These are phyloP conservation scores for Rhizopus delemar DNA, from an alignment of 371 early-diverging fungal genomes.

Conservation along the genomic window DNA sequence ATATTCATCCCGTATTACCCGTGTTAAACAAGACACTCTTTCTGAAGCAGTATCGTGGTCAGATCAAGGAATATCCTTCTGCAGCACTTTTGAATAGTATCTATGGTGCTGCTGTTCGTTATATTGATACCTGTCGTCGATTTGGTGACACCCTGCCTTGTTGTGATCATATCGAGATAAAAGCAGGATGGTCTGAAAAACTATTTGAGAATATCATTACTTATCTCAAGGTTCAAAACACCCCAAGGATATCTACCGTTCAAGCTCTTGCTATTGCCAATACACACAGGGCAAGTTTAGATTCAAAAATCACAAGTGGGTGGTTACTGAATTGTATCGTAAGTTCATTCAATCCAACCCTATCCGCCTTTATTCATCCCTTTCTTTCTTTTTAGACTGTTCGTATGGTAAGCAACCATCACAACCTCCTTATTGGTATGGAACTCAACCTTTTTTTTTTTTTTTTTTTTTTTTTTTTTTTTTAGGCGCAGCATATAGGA, in stretches of 20 bases:
- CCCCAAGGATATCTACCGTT: conserved; percentile 42
- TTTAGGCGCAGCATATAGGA: conserved; percentile 66
- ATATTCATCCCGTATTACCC: conserved; percentile 54
- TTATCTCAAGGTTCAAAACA: conserved; percentile 33
- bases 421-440: neutral
- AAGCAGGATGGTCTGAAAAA: conserved; percentile 43
- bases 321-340: conserved; percentile 47
- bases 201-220: conserved; percentile 43
- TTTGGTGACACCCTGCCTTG: conserved; percentile 36
- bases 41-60: conserved; percentile 48
- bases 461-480: conserved; percentile 7
- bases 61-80: conserved; percentile 43
- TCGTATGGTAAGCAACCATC: neutral
- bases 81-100: conserved; percentile 46
- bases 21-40: conserved; percentile 50
- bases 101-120: conserved; percentile 51
- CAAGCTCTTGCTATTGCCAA: conserved; percentile 48
- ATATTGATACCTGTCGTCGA: conserved; percentile 39
- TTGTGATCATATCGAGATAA: conserved; percentile 14
- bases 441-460: neutral
- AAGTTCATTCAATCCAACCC: conserved; percentile 3
- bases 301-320: conserved; percentile 35
- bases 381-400: conserved; percentile 15
- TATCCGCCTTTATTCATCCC: neutral
- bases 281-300: conserved; percentile 45